phyloP scores from a whole-genome alignment of 106 monocot genomes.

The Allium sativum region DNA sequence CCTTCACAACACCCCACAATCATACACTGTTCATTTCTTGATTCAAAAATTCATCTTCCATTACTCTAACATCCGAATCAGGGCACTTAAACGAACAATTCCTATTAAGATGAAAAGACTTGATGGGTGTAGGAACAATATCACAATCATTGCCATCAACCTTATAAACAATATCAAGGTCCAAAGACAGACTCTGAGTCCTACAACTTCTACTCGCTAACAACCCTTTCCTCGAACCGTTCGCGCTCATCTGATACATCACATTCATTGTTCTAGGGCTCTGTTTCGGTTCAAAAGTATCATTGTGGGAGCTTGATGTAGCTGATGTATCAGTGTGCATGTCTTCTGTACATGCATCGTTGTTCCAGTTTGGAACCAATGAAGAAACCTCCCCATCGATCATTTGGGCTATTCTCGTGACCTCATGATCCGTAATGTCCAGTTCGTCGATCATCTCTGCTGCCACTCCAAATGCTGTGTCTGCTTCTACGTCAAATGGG shows the following conservation, averaged over 20 bases:
- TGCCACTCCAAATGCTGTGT: constrained; percentile 39
- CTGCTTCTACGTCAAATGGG: constrained; percentile 11
- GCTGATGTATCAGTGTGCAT: not conserved
- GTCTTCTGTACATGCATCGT: not conserved
- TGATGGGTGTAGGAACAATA: not conserved
- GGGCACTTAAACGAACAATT: not conserved
- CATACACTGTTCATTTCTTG: too few species aligned
- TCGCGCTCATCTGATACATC: not conserved
- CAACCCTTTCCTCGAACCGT: not conserved
- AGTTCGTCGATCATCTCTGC: constrained; percentile 36
- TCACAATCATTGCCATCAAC: not conserved
- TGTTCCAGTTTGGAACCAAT: constrained; percentile 25
- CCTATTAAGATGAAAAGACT: not conserved
- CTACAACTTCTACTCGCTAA: not conserved
- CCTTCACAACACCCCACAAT: too few species aligned
- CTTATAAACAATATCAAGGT: not conserved
- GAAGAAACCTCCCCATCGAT: constrained; percentile 29
- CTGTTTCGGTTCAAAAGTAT: not conserved
- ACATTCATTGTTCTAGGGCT: not conserved
- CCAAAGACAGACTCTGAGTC: not conserved
- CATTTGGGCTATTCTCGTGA: constrained; percentile 32
- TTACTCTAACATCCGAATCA: not conserved
- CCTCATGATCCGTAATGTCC: not conserved
- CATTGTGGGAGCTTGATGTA: not conserved
- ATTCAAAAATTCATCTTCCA: not conserved